Percentiles rank a stretch among this genome's conserved stretches.
Evolutionary conservation across 805 yeast genomes (phyloP).

Genomic region (Candida alai): DNA sequence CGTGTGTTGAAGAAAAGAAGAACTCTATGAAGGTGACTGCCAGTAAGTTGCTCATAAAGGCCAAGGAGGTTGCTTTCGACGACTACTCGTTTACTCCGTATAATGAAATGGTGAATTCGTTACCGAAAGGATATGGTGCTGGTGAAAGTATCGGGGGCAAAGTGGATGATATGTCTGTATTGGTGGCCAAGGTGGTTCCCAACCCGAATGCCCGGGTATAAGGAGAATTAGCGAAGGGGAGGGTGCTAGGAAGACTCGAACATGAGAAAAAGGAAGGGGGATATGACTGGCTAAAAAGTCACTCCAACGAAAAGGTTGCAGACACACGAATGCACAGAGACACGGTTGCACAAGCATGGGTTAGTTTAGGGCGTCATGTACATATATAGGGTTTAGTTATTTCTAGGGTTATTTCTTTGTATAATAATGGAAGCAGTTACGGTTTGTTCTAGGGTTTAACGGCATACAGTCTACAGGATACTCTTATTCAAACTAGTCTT

Average conservation of each 20-base stretch:
- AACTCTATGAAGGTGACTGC: conserved; percentile 37
- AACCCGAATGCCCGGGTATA: too few relatives aligned
- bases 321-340: too few relatives aligned
- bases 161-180: conserved; percentile 51
- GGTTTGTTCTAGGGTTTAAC: too few relatives aligned
- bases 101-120: conserved; percentile 45
- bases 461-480: too few relatives aligned
- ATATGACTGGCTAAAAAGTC: too few relatives aligned
- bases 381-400: conserved; percentile 3
- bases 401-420: too few relatives aligned
- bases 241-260: neutral
- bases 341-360: too few relatives aligned
- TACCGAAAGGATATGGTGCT: conserved; percentile 30
- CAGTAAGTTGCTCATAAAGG: conserved; percentile 35
- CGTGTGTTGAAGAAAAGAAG: conserved; percentile 23
- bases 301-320: too few relatives aligned
- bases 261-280: neutral
- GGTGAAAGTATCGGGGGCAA: conserved; percentile 46
- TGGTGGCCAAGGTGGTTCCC: conserved; percentile 41
- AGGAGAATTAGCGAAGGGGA: too few relatives aligned
- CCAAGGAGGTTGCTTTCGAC: conserved; percentile 50
- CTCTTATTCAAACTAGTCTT: neutral
- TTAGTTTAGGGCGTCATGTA: conserved; percentile 2
- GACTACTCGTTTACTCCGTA: conserved; percentile 52
- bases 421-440: too few relatives aligned